Conservation (phyloP, 2,329 filamentous ascomycete genomes). For the Dendrostoma leiphaemia region DNA sequence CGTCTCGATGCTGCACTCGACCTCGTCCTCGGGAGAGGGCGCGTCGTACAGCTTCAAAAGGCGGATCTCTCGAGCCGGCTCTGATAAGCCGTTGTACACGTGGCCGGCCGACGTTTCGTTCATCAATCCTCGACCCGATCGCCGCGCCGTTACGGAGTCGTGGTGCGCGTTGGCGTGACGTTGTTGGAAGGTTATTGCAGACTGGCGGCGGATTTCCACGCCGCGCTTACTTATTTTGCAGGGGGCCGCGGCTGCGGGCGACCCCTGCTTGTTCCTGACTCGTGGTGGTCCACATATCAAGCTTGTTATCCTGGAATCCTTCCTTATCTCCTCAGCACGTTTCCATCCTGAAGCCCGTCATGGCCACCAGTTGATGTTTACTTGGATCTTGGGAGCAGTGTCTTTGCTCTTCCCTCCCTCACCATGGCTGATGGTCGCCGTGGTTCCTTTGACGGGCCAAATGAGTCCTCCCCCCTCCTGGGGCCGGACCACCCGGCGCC, state of each 20-base stretch:
- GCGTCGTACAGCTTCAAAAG: too few relatives aligned
- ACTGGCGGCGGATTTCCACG: not conserved
- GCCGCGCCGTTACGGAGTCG: not conserved
- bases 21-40: too few relatives aligned
- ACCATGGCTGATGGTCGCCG: not conserved
- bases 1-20: too few relatives aligned
- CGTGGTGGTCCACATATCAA: too few relatives aligned
- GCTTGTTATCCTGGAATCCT: not conserved
- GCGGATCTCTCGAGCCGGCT: too few relatives aligned
- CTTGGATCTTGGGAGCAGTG: too few relatives aligned
- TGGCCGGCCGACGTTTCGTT: not conserved
- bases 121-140: too few relatives aligned
- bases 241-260: not conserved
- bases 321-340: not conserved
- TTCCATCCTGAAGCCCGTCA: not conserved
- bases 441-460: not conserved
- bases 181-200: not conserved
- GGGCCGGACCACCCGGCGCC: not conserved
- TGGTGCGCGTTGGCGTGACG: not conserved
- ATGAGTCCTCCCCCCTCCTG: constrained; percentile 2
- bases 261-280: not conserved
- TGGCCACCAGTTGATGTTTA: too few relatives aligned
- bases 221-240: not conserved
- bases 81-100: too few relatives aligned
- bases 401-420: not conserved